Conservation (phyloP, 2,329 filamentous ascomycete genomes). For the Aspergillus sp. region DNA sequence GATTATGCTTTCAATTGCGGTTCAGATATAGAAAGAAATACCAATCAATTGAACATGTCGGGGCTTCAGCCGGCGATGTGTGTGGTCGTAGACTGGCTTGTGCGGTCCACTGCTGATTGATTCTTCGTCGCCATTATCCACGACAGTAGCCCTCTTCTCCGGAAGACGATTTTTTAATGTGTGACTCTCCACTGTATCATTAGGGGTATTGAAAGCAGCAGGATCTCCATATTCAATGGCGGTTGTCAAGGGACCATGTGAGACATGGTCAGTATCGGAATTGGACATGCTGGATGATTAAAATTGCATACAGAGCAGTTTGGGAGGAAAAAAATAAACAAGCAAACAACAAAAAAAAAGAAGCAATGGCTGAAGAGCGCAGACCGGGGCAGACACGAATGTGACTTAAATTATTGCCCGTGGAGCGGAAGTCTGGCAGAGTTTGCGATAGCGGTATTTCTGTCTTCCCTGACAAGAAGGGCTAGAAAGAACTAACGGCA, state of each 20-base stretch:
- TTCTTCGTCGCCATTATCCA: conserved; percentile 10
- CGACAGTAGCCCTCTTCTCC: conserved; percentile 11
- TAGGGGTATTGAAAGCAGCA: background rate
- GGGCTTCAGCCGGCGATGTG: conserved; percentile 36
- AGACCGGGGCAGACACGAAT: too few species aligned
- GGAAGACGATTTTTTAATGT: background rate
- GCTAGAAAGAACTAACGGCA: too few species aligned
- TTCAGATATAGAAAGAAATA: background rate
- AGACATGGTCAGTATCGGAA: background rate
- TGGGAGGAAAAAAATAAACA: background rate
- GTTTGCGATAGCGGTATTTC: too few species aligned
- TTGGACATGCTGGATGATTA: conserved; percentile 5
- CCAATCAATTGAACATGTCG: conserved; percentile 41
- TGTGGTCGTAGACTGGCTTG: conserved; percentile 23
- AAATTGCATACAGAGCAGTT: too few species aligned
- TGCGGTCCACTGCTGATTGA: conserved; percentile 18
- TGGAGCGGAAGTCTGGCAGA: too few species aligned
- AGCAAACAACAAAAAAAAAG: background rate
- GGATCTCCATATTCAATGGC: background rate
- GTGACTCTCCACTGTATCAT: background rate
- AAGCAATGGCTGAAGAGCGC: too few species aligned
- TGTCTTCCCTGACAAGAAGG: too few species aligned
- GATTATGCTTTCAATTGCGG: too few species aligned
- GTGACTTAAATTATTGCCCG: too few species aligned
- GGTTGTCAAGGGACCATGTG: background rate